Conservation (phyloP, 148 eudicot genomes). For the Suaeda aralocaspica region DNA sequence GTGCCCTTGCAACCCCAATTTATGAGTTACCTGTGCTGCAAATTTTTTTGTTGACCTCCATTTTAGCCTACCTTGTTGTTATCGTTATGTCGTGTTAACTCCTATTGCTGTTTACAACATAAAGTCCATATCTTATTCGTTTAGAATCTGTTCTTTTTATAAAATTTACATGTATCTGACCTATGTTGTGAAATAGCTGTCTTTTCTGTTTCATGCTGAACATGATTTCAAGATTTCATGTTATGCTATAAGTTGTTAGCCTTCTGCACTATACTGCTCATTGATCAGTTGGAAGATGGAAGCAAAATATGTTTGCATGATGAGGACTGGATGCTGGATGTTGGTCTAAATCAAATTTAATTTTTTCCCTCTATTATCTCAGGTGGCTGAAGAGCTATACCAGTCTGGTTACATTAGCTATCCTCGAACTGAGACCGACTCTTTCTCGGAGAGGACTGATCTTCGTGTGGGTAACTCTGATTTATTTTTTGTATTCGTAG, state of each 20-base stretch:
- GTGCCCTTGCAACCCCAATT: background rate
- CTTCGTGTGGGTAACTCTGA: constrained; percentile 57
- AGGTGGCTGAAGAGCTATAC: constrained; percentile 97
- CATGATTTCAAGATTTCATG: background rate
- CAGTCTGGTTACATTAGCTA: constrained; percentile 97
- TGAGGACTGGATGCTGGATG: background rate
- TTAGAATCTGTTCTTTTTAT: background rate
- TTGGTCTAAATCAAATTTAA: background rate
- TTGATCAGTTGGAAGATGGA: background rate
- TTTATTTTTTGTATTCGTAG: background rate
- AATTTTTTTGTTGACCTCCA: background rate
- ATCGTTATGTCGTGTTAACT: background rate
- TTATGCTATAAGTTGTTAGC: background rate
- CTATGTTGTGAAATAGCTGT: background rate
- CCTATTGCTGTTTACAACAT: background rate
- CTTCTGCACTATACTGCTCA: background rate
- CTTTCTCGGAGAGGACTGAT: constrained; percentile 68
- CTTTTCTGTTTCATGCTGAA: background rate
- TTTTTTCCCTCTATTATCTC: background rate
- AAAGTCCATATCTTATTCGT: background rate
- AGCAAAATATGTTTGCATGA: constrained; percentile 4
- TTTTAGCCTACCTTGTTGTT: background rate
- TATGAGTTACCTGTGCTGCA: background rate
- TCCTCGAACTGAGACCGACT: constrained; percentile 98
- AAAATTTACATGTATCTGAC: background rate